Conservation (phyloP, 2,329 filamentous ascomycete genomes). For the Botrytis fabae region DNA sequence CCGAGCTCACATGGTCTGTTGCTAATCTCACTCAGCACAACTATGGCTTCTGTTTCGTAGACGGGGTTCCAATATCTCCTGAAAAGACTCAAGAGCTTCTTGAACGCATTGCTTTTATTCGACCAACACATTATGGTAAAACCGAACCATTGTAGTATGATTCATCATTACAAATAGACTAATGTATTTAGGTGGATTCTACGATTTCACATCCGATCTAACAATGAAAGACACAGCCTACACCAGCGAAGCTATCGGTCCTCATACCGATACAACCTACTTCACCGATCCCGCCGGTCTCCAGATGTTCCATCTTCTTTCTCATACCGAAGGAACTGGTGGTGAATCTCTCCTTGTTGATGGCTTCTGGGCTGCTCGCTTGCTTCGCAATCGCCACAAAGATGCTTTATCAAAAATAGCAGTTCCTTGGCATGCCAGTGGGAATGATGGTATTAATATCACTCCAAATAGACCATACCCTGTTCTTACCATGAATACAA, state of each 20-base stretch:
- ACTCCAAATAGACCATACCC: slow-evolving; percentile 69
- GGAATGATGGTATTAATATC: slow-evolving; percentile 81
- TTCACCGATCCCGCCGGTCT: slow-evolving; percentile 90
- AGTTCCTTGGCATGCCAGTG: slow-evolving; percentile 80
- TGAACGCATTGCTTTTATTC: slow-evolving; percentile 80
- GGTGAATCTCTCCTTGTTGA: slow-evolving; percentile 84
- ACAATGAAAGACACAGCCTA: slow-evolving; percentile 89
- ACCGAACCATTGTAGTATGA: not conserved
- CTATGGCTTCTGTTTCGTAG: slow-evolving; percentile 77
- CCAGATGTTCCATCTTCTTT: slow-evolving; percentile 90
- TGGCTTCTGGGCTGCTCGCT: slow-evolving; percentile 71
- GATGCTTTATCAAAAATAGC: slow-evolving; percentile 54
- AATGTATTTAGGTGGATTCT: slow-evolving; percentile 58
- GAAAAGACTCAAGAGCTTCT: slow-evolving; percentile 73
- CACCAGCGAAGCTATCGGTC: slow-evolving; percentile 69
- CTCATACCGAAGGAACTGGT: slow-evolving; percentile 68
- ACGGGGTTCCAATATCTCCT: slow-evolving; percentile 66
- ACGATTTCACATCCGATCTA: slow-evolving; percentile 87
- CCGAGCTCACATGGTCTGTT: not conserved
- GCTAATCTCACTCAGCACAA: slow-evolving; percentile 51
- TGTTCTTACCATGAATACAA: slow-evolving; percentile 54
- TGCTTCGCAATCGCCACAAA: slow-evolving; percentile 58
- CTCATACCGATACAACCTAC: slow-evolving; percentile 95
- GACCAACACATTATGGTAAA: slow-evolving; percentile 85
- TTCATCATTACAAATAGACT: slow-evolving; percentile 19